Evolutionary conservation across 805 yeast genomes (phyloP), one percentile per base, ranked within the genome.

Genomic region (Candida palmyrensis): DNA sequence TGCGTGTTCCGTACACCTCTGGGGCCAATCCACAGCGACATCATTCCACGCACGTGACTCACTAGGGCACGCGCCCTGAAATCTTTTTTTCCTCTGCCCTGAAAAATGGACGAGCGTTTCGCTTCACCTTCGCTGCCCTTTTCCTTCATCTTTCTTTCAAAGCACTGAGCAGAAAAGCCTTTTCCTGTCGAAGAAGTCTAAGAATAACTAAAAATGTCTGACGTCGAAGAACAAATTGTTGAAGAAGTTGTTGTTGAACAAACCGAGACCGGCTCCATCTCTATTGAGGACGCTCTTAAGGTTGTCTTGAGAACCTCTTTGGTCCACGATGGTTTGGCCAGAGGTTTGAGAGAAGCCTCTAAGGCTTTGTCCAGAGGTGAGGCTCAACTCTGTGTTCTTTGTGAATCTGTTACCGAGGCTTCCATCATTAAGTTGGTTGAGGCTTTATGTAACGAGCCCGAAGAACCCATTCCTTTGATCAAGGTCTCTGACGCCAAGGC

Each of bases 261-360:
- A 66, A 82, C 80, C 66, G 89, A 87, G 71, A 70, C 89, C 61
- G 86, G 87, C 49, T 80, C 88, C 60, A 80, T 90, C 74, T 78
- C 97, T 69, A 83, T 92, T 56, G 97, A 94, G 78, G 98, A 92
- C 68, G 95, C 97, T 68, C 78, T 92, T 70, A 87, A 88, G 78
- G 92, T 86, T 65, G 97, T 92, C 66, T 82, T 92, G 68, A 89
- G 95, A 82, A 88, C 92, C 70, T 81, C 99, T 57, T 81, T 92
- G 68, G 85, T 90, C 64, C 95, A 88, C 79, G 97, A 90, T 70
- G 98, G 99, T 75, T 86, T 92, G 73, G 97, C 97, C 70, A 90
- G 99, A 79, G 99, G 99, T 82, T 82, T 92, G 71, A 92, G 97
- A 82, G 98, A 92, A 79, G 94, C 97, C 54, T 86, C 97, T 65